Evolutionary conservation across 2,329 filamentous ascomycete genomes (phyloP), one percentile per base, ranked within the genome.

Genomic region (Tolypocladium tundrense): DNA sequence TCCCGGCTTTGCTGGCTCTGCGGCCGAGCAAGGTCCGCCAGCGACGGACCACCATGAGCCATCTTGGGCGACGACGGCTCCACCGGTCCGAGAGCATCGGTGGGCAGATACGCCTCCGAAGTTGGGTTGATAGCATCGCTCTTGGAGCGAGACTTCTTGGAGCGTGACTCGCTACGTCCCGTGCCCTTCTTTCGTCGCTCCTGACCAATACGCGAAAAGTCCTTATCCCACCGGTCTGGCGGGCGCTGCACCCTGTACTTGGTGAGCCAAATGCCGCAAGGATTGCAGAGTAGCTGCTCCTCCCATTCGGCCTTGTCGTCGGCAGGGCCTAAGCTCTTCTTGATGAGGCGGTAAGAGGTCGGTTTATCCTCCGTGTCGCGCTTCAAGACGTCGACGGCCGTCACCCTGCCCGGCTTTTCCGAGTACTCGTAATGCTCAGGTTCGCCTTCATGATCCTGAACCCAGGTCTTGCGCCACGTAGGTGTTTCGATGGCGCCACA

Each of bases 401-500:
- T 88, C 53, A 92, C 83, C 54, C 82, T 81, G 1, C 88, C 87
- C 53, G 88, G 86, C 65, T 87, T 87, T 59, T 88, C 85, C 0
- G 87, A 89, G 57, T 87, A 84, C 59, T 90, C 84, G 53, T 89
- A 80, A 60, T 87, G 83, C 3, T 82, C 79, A 0, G 91, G 90
- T 39, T 80, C 79, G 1, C 90, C 91, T 19, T 83, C 76, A 52
- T 87, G 80, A 9, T 89, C 80, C 66, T 91, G 90, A n/a, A 86
- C 85, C 80, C 88, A 97, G 14, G 94, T 90, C 67, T 93, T 94
- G 60, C 94, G 86, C 94, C 94, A 99, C 0, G 93, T 97, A 0
- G 93, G 90, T 0, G 94, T 99, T 66, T 97, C 90, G 58, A 99
- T 96, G 8, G 91, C 89, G 7, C 94, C 94, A 66, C 94, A 99